These are phyloP conservation scores for Botrytis fragariae DNA, from an alignment of 2,329 filamentous ascomycete species.

Conservation along the genomic window DNA sequence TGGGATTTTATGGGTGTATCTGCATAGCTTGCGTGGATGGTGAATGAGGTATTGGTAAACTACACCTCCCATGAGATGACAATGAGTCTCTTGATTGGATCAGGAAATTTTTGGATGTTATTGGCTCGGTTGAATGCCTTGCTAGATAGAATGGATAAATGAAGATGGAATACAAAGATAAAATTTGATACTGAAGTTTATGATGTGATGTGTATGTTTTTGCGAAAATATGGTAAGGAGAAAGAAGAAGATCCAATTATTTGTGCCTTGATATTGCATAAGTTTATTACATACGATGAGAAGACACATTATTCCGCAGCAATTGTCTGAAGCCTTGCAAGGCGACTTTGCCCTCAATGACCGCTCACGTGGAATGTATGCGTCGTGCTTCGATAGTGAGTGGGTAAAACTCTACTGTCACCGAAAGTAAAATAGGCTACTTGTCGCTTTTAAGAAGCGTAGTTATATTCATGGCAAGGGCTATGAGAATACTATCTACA, in stretches of 20 bases:
- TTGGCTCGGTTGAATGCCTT: neutral
- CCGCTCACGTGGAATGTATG: neutral
- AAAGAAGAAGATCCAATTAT: neutral
- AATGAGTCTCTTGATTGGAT: neutral
- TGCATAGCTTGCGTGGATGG: conserved; percentile 9
- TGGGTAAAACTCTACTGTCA: neutral
- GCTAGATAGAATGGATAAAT: neutral
- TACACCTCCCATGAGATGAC: neutral
- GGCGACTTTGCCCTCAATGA: neutral
- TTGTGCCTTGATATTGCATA: neutral
- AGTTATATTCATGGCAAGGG: neutral
- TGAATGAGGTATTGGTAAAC: neutral
- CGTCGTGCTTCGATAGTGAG: neutral
- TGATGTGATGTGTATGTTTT: neutral
- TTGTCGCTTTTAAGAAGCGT: neutral
- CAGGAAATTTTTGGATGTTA: neutral
- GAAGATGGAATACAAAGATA: neutral
- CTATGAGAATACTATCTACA: neutral
- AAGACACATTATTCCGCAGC: neutral
- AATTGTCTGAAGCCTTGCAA: neutral
- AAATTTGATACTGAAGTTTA: neutral
- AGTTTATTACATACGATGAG: neutral
- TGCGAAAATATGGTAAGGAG: neutral
- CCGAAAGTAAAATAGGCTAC: neutral
- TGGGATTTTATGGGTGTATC: neutral